Base-by-base conservation (phyloP, 2,329 filamentous ascomycete genomes). In the Alternaria sp. region DNA sequence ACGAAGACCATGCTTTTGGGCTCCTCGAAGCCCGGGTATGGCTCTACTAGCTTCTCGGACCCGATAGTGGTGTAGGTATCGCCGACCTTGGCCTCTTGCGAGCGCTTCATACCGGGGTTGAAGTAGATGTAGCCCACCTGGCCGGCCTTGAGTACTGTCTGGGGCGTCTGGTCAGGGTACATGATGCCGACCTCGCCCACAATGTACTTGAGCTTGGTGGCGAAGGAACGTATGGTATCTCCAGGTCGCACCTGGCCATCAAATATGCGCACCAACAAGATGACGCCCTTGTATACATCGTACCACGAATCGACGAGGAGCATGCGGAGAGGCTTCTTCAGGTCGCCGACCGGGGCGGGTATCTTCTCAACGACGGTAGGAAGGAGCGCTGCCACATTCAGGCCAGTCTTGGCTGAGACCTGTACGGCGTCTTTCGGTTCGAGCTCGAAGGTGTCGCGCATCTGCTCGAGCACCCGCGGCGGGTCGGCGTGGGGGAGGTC, bases 1-100 rank as follows among this genome's bases (percentile, higher is more conserved):
- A 99, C 95, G 70, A 99, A 99, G 5, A 99, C 95, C 95, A 99
- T 99, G 6, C 94, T 91, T 78, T 99, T 97, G 1, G 95, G 94
- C 78, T 99, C 95, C 75, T 97, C 94, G 63, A 99, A 99, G 3
- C 94, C 95, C 0, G 93, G 93, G 55, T 94, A 90, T 12, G 92
- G 89, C 77, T 94, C 85, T 2, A 99, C 93, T 0, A 85, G 74
- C 60, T 88, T 87, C 80, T 97, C 92, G 22, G 83, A 88, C 2
- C 92, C 93, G 3, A 93, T 86, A 2, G 87, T 91, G 0, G 95
- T 98, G 72, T 93, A 97, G 0, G 95, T 99, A 74, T 99, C 95
- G 52, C 95, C 95, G 28, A 98, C 90, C 79, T 97, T 96, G 51
- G 95, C 94, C 75, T 99, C 95, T 76, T 97, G 91, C 59, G 94